A percentile compares a stretch with the other conserved stretches of the same genome.
phyloP scores from a whole-genome alignment of 139 green algal species.

The Zygnema circumcarinatum region DNA sequence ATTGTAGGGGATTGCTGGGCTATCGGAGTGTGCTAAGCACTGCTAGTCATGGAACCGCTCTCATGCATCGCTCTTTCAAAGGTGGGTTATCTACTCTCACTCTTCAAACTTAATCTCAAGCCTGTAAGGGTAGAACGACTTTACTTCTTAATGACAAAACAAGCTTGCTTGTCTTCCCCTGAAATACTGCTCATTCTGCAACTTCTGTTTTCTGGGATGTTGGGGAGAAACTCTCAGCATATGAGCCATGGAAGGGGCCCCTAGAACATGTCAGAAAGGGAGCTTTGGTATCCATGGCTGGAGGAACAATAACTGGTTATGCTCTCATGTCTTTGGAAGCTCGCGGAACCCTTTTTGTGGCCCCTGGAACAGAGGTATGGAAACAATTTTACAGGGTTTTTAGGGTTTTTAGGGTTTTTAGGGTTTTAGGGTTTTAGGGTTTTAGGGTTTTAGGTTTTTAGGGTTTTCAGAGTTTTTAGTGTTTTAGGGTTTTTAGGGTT shows the following conservation, averaged over 20 bases:
- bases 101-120: no score
- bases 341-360: slow-evolving; percentile 83
- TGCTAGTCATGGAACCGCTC: slow-evolving; percentile 77
- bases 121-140: no score
- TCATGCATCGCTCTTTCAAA: slow-evolving; percentile 80
- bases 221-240: slow-evolving; percentile 32
- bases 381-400: slow-evolving; percentile 13
- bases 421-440: no score
- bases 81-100: slow-evolving; percentile 28
- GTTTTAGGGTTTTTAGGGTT: no score
- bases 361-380: slow-evolving; percentile 44
- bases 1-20: slow-evolving; percentile 79
- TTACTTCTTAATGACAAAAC: no score
- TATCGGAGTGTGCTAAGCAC: slow-evolving; percentile 77
- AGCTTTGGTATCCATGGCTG: slow-evolving; percentile 68
- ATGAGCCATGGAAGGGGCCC: slow-evolving; percentile 67
- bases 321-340: slow-evolving; percentile 77
- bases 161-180: no score
- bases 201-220: background rate
- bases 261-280: slow-evolving; percentile 77
- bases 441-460: no score
- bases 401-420: background rate
- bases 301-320: slow-evolving; percentile 72
- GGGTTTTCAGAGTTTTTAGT: no score
- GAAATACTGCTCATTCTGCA: background rate